Percentiles rank a stretch among this genome's conserved stretches.
These are phyloP conservation scores for Priceomyces medius DNA, from an alignment of 805 yeast species.

Conservation along the genomic window DNA sequence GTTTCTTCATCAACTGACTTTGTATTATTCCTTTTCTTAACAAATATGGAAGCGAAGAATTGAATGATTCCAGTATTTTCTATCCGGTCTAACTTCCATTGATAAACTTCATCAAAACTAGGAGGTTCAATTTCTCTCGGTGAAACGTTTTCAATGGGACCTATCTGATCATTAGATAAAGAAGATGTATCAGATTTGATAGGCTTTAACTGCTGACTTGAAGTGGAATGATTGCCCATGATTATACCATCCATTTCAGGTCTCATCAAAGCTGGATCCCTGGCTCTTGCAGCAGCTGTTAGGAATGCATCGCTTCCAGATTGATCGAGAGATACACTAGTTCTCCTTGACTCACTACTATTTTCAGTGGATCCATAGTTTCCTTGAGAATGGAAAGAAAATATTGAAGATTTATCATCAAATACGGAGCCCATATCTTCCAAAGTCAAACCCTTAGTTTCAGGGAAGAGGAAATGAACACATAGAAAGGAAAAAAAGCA, in stretches of 20 bases:
- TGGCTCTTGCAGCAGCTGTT: conserved; percentile 40
- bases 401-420: conserved; percentile 55
- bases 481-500: conserved; percentile 72
- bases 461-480: conserved; percentile 77
- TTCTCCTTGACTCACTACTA: conserved; percentile 16
- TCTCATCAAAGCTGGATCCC: conserved; percentile 35
- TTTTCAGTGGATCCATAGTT: conserved; percentile 14
- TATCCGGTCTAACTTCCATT: conserved; percentile 22
- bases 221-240: conserved; percentile 25
- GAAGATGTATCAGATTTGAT: conserved; percentile 22
- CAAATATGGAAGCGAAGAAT: background rate
- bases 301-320: conserved; percentile 16
- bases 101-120: conserved; percentile 23
- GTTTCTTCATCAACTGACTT: conserved; percentile 6
- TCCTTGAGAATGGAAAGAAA: conserved; percentile 37
- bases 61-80: conserved; percentile 4
- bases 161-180: conserved; percentile 16
- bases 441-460: conserved; percentile 81
- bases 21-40: background rate
- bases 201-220: conserved; percentile 16
- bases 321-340: conserved; percentile 12
- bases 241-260: conserved; percentile 32
- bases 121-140: conserved; percentile 40
- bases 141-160: conserved; percentile 18
- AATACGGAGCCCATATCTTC: conserved; percentile 93